A percentile compares a stretch with the other conserved stretches of the same genome.
Conservation (phyloP, 176 grass and related monocot species). For the Musa troglodytarum region DNA sequence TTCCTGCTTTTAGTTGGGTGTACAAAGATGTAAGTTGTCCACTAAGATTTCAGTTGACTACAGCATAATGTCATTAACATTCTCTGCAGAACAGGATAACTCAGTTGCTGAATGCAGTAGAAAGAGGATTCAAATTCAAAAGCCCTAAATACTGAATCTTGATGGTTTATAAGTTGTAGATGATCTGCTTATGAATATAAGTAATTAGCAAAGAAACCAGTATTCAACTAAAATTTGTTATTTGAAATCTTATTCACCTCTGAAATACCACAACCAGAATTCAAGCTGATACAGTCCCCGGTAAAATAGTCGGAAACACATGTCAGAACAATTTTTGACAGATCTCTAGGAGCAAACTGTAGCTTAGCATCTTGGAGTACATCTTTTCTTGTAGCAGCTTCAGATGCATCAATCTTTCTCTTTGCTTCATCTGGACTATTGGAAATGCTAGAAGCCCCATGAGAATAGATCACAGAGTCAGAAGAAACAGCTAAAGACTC, state of each 20-base stretch:
- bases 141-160: slow-evolving; percentile 65
- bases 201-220: slow-evolving; percentile 56
- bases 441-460: not conserved
- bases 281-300: slow-evolving; percentile 23
- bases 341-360: slow-evolving; percentile 66
- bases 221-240: slow-evolving; percentile 26
- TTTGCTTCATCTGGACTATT: slow-evolving; percentile 41
- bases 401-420: slow-evolving; percentile 31
- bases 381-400: slow-evolving; percentile 33
- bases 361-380: slow-evolving; percentile 35
- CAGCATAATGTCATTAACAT: slow-evolving; percentile 77
- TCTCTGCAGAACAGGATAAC: slow-evolving; percentile 62
- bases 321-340: slow-evolving; percentile 56
- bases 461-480: slow-evolving; percentile 6
- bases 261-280: slow-evolving; percentile 28
- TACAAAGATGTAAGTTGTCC: slow-evolving; percentile 56
- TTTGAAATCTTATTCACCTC: slow-evolving; percentile 16
- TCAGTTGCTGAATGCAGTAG: slow-evolving; percentile 79
- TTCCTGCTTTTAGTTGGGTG: slow-evolving; percentile 36
- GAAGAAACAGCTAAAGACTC: slow-evolving; percentile 36
- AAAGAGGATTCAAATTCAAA: slow-evolving; percentile 82
- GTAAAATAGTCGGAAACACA: slow-evolving; percentile 29
- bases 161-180: slow-evolving; percentile 55
- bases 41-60: slow-evolving; percentile 65
- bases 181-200: slow-evolving; percentile 70